Evolutionary conservation across 768 basidiomycete genomes (phyloP).

Genomic region (Podaxis sp.): DNA sequence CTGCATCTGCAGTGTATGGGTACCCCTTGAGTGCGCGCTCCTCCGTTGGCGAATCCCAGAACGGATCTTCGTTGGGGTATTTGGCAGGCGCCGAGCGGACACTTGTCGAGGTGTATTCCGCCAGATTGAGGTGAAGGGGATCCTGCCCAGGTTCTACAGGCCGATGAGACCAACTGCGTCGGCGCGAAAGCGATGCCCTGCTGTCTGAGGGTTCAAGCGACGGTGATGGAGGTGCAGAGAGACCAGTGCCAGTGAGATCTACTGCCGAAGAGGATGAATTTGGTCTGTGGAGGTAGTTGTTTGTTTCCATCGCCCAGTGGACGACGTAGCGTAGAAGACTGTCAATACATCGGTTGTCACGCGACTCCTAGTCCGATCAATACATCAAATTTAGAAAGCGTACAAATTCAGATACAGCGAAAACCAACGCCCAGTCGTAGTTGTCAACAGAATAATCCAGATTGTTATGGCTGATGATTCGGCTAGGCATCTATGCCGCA

Average conservation of each 20-base stretch:
- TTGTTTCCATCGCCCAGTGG: slow-evolving; percentile 32
- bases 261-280: slow-evolving; percentile 56
- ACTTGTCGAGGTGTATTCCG: background rate
- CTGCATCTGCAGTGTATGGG: slow-evolving; percentile 31
- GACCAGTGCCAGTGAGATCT: slow-evolving; percentile 50
- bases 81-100: background rate
- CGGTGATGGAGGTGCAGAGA: slow-evolving; percentile 55
- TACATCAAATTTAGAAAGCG: background rate
- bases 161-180: slow-evolving; percentile 61
- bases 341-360: background rate
- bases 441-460: background rate
- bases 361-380: background rate
- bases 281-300: slow-evolving; percentile 28
- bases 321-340: background rate
- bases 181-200: slow-evolving; percentile 39
- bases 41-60: slow-evolving; percentile 40
- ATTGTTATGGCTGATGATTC: background rate
- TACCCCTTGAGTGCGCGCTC: slow-evolving; percentile 27
- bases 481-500: no score
- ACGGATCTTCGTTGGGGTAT: slow-evolving; percentile 35
- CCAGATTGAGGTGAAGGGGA: slow-evolving; percentile 41
- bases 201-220: slow-evolving; percentile 52
- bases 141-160: slow-evolving; percentile 45
- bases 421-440: no score
- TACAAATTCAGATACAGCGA: background rate